These are phyloP conservation scores for Liquidambar formosana DNA, from an alignment of 164 flowering plant species.

Conservation along the genomic window DNA sequence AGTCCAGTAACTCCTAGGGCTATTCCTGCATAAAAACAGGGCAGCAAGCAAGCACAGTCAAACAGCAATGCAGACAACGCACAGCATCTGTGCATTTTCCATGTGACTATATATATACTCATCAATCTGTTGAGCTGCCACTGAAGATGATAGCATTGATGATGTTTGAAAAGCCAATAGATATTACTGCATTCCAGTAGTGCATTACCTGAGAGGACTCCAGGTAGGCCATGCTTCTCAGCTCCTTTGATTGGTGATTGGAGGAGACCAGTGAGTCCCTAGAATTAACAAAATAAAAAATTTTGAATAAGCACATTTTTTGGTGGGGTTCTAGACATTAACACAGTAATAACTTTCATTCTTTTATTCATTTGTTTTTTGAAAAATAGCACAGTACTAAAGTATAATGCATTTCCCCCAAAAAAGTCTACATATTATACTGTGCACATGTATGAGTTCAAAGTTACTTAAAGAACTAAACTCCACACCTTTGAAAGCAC, in stretches of 20 bases:
- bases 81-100: neutral
- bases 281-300: slow-evolving; percentile 7
- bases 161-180: neutral
- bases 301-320: too few species aligned
- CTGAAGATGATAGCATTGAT: neutral
- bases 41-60: slow-evolving; percentile 7
- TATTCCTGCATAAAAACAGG: slow-evolving; percentile 52
- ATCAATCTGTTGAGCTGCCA: neutral
- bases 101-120: neutral
- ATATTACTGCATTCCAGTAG: neutral
- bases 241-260: slow-evolving; percentile 92
- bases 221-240: slow-evolving; percentile 96
- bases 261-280: slow-evolving; percentile 97
- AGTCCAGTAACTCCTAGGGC: slow-evolving; percentile 88
- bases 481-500: too few species aligned
- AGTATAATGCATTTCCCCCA: too few species aligned
- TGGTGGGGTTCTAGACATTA: too few species aligned
- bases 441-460: too few species aligned
- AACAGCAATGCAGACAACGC: neutral
- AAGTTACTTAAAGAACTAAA: too few species aligned
- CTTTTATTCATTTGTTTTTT: too few species aligned
- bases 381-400: too few species aligned
- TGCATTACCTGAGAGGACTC: slow-evolving; percentile 81
- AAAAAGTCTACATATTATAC: too few species aligned
- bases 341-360: neutral